Conservation (phyloP, 331 rosid genomes). For the Erythrophleum ivorense region DNA sequence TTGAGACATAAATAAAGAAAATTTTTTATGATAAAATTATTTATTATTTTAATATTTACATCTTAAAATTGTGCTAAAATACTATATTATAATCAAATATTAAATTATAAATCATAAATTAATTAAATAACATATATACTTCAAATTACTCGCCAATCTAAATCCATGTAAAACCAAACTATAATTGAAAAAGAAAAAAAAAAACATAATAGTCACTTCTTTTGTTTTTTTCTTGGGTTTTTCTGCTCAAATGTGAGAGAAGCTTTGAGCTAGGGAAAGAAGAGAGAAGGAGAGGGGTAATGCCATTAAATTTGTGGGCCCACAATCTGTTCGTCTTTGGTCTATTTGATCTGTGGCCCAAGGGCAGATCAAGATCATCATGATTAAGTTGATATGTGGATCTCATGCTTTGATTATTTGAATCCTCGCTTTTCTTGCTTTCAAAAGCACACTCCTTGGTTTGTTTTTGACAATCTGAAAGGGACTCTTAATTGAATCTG, state of each 20-base stretch:
- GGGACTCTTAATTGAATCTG: background rate
- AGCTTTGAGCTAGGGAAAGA: background rate
- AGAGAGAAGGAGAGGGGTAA: background rate
- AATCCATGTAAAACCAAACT: too few species aligned
- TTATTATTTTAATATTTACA: too few species aligned
- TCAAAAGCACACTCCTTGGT: background rate
- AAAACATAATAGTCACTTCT: too few species aligned
- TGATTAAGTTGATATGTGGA: slow-evolving; percentile 19
- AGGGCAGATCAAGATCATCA: slow-evolving; percentile 26
- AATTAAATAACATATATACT: too few species aligned
- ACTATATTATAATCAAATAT: too few species aligned
- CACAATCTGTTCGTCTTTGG: slow-evolving; percentile 48
- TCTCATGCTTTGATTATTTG: background rate
- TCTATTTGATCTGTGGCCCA: slow-evolving; percentile 39
- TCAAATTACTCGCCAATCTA: too few species aligned
- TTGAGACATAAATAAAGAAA: too few species aligned
- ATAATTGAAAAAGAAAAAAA: too few species aligned
- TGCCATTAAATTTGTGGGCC: slow-evolving; percentile 50
- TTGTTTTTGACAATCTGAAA: slow-evolving; percentile 6
- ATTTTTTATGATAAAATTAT: too few species aligned
- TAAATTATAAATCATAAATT: too few species aligned
- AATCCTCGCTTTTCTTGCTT: background rate
- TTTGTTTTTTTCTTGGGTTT: too few species aligned
- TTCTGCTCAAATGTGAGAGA: background rate
- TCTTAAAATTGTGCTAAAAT: too few species aligned